These are phyloP conservation scores for Mycena pura DNA, from an alignment of 768 basidiomycete species.

Conservation along the genomic window DNA sequence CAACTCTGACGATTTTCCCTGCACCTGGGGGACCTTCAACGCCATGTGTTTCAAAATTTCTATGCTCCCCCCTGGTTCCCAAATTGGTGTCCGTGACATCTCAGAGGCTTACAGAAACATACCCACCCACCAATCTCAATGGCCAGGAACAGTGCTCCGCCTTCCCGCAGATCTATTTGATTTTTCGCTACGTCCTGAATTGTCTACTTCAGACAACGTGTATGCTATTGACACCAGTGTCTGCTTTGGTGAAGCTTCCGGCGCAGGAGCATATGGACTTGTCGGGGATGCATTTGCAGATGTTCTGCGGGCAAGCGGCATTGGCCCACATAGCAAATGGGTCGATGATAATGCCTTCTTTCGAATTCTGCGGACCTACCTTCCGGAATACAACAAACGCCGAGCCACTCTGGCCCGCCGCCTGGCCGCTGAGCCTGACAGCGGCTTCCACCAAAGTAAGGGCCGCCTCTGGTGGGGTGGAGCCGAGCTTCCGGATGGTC, in stretches of 20 bases:
- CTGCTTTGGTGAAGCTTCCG: conserved; percentile 18
- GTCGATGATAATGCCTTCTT: conserved; percentile 23
- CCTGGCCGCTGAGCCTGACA: neutral
- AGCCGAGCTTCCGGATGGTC: conserved; percentile 5
- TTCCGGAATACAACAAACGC: conserved; percentile 5
- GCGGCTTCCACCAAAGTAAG: conserved; percentile 14
- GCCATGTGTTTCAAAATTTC: conserved; percentile 31
- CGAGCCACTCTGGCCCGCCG: neutral
- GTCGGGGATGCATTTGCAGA: conserved; percentile 22
- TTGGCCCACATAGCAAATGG: conserved; percentile 25
- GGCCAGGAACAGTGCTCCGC: conserved; percentile 40
- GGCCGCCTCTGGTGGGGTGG: conserved; percentile 30
- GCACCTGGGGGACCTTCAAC: conserved; percentile 32
- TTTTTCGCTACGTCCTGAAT: neutral
- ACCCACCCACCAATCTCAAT: conserved; percentile 26
- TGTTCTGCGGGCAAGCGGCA: conserved; percentile 9
- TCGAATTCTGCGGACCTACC: neutral
- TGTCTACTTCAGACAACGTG: neutral
- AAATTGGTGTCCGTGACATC: conserved; percentile 46
- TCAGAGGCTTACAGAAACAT: conserved; percentile 47
- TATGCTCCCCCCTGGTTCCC: conserved; percentile 42
- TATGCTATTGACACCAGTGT: conserved; percentile 13
- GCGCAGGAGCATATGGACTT: conserved; percentile 16
- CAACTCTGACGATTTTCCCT: conserved; percentile 34
- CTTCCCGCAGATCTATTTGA: conserved; percentile 18